Percentiles rank a stretch among this genome's conserved stretches.
Conservation (phyloP, 148 eudicot genomes). For the Chenopodium album region DNA sequence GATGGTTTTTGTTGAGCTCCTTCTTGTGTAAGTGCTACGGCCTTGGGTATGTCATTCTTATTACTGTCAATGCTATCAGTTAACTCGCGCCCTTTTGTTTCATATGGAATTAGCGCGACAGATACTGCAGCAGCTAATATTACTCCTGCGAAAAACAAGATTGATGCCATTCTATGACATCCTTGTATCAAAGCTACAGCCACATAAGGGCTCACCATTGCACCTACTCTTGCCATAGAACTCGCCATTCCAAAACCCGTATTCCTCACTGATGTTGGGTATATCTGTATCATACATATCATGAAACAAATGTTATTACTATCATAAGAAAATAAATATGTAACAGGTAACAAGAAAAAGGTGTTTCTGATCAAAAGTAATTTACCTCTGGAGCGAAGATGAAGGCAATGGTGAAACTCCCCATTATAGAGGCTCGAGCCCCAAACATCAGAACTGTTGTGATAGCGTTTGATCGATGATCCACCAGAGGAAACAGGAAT, state of each 20-base stretch:
- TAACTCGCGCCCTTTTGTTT: conserved; percentile 70
- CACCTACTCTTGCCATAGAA: conserved; percentile 75
- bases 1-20: neutral
- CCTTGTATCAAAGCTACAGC: conserved; percentile 64
- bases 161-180: conserved; percentile 59
- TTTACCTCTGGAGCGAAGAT: conserved; percentile 21
- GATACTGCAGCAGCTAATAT: conserved; percentile 47
- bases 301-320: too few species aligned
- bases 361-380: too few species aligned
- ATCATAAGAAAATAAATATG: too few species aligned
- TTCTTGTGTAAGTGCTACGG: neutral
- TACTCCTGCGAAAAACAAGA: conserved; percentile 55
- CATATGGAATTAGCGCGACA: conserved; percentile 60
- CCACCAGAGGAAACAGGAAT: neutral
- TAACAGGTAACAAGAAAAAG: too few species aligned
- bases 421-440: conserved; percentile 11
- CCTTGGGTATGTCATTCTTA: neutral
- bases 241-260: conserved; percentile 79
- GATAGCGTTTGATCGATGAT: neutral
- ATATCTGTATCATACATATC: conserved; percentile 34
- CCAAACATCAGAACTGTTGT: conserved; percentile 14
- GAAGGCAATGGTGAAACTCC: conserved; percentile 11
- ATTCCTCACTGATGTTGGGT: conserved; percentile 68
- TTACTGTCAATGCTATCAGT: conserved; percentile 32
- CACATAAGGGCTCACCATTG: conserved; percentile 76